Evolutionary conservation across 352 stramenopile species (phyloP).

Genomic region (Globisporangium orthogonon): DNA sequence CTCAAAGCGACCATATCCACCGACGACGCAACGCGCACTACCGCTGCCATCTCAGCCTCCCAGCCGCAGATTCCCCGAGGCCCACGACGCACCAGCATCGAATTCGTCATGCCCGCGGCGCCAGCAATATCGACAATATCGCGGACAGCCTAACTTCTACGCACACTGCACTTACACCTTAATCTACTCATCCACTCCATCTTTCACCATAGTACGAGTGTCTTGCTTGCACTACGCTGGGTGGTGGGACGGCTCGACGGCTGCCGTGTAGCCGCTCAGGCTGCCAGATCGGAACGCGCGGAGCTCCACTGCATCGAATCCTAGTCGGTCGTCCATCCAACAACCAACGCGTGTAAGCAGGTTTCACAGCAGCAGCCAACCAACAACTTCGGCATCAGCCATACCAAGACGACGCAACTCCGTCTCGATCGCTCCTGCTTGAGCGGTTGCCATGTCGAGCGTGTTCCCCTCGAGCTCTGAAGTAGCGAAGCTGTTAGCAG

Average conservation of each 20-base stretch:
- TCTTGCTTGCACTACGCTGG: neutral
- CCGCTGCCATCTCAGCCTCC: no score
- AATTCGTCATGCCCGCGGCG: slow-evolving; percentile 4
- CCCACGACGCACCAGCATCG: slow-evolving; percentile 5
- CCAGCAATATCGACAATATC: slow-evolving; percentile 1
- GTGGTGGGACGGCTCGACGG: slow-evolving; percentile 6
- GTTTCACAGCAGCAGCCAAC: neutral
- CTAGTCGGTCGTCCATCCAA: slow-evolving; percentile 8
- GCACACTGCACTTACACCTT: no score
- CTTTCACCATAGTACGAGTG: no score
- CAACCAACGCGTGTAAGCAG: neutral
- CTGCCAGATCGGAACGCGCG: slow-evolving; percentile 54
- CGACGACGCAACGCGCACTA: no score
- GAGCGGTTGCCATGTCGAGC: slow-evolving; percentile 19
- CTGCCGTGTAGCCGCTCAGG: slow-evolving; percentile 48
- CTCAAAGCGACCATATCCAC: no score
- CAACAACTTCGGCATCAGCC: neutral
- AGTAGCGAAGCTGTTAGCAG: neutral
- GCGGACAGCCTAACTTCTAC: slow-evolving; percentile 2
- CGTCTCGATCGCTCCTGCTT: slow-evolving; percentile 24
- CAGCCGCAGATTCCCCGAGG: neutral
- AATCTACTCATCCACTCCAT: no score
- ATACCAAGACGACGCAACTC: slow-evolving; percentile 39
- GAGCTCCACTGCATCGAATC: slow-evolving; percentile 45
- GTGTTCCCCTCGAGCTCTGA: slow-evolving; percentile 36